These are phyloP conservation scores for Endoconidiophora laricicola DNA, from an alignment of 2,329 filamentous ascomycete species.

Conservation along the genomic window DNA sequence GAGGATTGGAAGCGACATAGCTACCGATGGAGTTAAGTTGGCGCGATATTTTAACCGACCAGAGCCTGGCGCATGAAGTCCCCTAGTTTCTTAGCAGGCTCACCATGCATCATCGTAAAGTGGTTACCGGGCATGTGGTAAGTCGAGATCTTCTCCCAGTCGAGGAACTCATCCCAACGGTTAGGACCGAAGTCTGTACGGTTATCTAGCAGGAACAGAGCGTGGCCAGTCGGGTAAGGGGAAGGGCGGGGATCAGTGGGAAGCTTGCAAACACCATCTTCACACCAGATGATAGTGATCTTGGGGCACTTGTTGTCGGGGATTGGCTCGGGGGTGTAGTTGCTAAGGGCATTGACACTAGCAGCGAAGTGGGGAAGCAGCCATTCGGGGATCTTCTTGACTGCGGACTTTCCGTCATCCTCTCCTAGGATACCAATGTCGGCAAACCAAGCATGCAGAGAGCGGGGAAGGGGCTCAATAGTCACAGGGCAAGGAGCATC, in stretches of 20 bases:
- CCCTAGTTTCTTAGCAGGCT: constrained; percentile 23
- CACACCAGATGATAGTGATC: constrained; percentile 52
- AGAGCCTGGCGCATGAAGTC: constrained; percentile 22
- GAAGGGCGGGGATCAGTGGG: constrained; percentile 48
- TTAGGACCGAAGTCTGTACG: constrained; percentile 55
- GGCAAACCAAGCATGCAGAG: constrained; percentile 56
- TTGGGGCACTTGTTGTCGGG: constrained; percentile 41
- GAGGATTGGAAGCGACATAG: no score
- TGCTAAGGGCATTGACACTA: constrained; percentile 49
- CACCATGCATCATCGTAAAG: constrained; percentile 60
- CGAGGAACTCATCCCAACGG: constrained; percentile 51
- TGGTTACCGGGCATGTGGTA: constrained; percentile 56
- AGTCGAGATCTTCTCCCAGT: constrained; percentile 42
- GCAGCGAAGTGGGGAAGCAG: constrained; percentile 57
- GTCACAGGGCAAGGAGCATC: constrained; percentile 51
- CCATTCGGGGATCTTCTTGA: constrained; percentile 46
- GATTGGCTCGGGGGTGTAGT: constrained; percentile 50
- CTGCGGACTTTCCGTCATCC: constrained; percentile 27
- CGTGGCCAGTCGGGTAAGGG: constrained; percentile 41
- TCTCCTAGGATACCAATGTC: constrained; percentile 54
- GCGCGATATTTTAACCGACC: not conserved
- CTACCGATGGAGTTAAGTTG: no score
- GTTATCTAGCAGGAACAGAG: constrained; percentile 57
- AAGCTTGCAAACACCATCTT: constrained; percentile 54
- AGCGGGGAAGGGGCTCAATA: constrained; percentile 46